Percentiles rank a stretch among this genome's conserved stretches.
phyloP scores from a whole-genome alignment of 345 rosid genomes.

The Populus nigra region DNA sequence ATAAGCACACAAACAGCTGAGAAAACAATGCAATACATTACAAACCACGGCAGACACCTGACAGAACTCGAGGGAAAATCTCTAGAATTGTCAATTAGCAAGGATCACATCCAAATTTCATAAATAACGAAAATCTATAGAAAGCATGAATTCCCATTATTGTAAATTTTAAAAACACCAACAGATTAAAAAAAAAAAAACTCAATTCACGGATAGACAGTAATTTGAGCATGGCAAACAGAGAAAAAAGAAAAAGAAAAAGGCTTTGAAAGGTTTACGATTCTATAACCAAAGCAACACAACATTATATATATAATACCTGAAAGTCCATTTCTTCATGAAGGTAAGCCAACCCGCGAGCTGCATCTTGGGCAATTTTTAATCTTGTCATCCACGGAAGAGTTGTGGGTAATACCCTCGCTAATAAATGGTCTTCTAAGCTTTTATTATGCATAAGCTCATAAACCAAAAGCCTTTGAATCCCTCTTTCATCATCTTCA shows the following conservation, averaged over 20 bases:
- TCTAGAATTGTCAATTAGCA: not conserved
- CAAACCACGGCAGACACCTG: not conserved
- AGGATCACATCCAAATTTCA: not conserved
- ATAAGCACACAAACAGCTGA: slow-evolving; percentile 8
- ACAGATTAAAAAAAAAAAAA: not conserved
- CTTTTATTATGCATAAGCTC: slow-evolving; percentile 89
- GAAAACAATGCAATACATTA: not conserved
- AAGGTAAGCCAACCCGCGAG: slow-evolving; percentile 88
- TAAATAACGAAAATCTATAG: not conserved
- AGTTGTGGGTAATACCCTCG: slow-evolving; percentile 37
- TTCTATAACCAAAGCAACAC: not conserved
- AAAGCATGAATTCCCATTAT: not conserved
- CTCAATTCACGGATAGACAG: not conserved
- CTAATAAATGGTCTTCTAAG: slow-evolving; percentile 79
- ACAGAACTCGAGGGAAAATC: not conserved
- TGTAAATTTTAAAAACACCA: not conserved
- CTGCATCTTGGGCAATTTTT: slow-evolving; percentile 82
- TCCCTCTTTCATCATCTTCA: slow-evolving; percentile 92
- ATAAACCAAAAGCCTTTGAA: slow-evolving; percentile 80
- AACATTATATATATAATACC: slow-evolving; percentile 28
- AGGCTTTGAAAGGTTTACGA: not conserved
- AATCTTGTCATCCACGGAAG: slow-evolving; percentile 77
- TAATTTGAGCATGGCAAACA: not conserved
- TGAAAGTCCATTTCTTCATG: slow-evolving; percentile 98
- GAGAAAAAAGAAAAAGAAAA: not conserved